These are phyloP conservation scores for Ophiocordyceps camponoti-saundersi DNA, from an alignment of 2,329 filamentous ascomycete species.

Conservation along the genomic window DNA sequence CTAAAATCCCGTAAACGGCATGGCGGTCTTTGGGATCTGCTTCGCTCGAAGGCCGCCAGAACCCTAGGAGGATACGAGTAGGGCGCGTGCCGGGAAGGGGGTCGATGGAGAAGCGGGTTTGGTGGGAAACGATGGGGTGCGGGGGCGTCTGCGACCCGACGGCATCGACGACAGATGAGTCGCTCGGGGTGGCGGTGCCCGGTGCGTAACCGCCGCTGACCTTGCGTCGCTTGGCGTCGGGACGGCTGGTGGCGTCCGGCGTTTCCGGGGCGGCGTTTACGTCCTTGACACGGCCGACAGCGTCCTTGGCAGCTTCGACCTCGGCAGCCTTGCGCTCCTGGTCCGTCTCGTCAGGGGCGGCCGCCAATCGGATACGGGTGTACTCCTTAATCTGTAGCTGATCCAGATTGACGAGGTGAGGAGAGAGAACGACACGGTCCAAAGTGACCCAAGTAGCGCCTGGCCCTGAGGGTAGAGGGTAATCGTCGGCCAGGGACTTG, in stretches of 20 bases:
- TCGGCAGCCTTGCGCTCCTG: constrained; percentile 22
- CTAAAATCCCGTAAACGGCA: constrained; percentile 45
- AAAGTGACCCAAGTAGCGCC: constrained; percentile 50
- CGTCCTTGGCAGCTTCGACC: constrained; percentile 26
- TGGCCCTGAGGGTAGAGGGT: constrained; percentile 36
- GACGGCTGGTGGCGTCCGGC: constrained; percentile 13
- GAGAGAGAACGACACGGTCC: constrained; percentile 39
- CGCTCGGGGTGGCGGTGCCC: constrained; percentile 11
- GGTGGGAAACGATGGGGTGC: constrained; percentile 6
- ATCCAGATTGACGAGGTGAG: constrained; percentile 36
- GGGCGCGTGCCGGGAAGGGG: constrained; percentile 34
- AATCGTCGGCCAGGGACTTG: constrained; percentile 25
- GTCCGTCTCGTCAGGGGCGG: constrained; percentile 15
- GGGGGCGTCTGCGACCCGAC: constrained; percentile 6
- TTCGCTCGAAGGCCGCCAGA: constrained; percentile 39
- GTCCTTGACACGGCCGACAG: constrained; percentile 23
- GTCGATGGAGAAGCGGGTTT: constrained; percentile 14
- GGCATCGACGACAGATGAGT: constrained; percentile 1
- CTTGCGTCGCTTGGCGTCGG: constrained; percentile 31
- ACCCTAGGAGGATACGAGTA: constrained; percentile 40
- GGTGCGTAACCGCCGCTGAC: constrained; percentile 19
- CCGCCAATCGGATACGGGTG: constrained; percentile 33
- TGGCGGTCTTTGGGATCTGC: constrained; percentile 32
- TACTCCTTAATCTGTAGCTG: constrained; percentile 45
- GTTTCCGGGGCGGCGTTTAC: constrained; percentile 30